Conservation (phyloP, 1,284 basidiomycete genomes). For the Pseudozyma hubeiensis region DNA sequence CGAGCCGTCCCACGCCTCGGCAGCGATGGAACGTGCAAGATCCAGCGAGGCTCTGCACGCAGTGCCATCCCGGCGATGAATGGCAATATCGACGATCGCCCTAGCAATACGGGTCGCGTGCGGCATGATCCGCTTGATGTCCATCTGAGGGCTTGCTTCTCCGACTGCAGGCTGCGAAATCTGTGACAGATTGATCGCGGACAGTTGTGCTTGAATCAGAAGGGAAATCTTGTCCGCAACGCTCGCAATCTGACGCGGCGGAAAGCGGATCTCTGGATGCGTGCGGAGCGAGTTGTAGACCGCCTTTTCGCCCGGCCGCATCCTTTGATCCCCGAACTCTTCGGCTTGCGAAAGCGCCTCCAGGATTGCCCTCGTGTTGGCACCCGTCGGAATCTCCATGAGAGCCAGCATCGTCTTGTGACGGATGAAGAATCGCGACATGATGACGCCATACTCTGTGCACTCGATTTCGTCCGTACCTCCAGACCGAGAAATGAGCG, state of each 20-base stretch:
- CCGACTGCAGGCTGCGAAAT: constrained; percentile 23
- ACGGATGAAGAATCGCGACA: constrained; percentile 54
- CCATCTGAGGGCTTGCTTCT: constrained; percentile 33
- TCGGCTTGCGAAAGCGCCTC: constrained; percentile 54
- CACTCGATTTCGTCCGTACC: constrained; percentile 18
- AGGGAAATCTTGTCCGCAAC: constrained; percentile 58
- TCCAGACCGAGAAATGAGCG: constrained; percentile 24
- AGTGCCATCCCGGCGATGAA: constrained; percentile 37
- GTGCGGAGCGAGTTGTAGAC: constrained; percentile 25
- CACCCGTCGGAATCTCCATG: constrained; percentile 23
- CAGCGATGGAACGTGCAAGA: constrained; percentile 72
- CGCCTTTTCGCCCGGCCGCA: constrained; percentile 68
- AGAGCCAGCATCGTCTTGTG: constrained; percentile 54
- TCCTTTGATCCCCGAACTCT: constrained; percentile 65
- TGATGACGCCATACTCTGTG: constrained; percentile 56
- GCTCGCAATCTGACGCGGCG: constrained; percentile 43
- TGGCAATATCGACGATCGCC: constrained; percentile 49
- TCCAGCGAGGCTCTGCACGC: constrained; percentile 50
- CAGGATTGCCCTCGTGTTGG: constrained; percentile 32
- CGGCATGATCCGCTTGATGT: constrained; percentile 41
- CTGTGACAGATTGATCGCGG: constrained; percentile 48
- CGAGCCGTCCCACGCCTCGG: constrained; percentile 86
- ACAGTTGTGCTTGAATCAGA: constrained; percentile 53
- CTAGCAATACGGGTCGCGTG: constrained; percentile 45
- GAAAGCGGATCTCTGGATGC: constrained; percentile 57